phyloP scores from a whole-genome alignment of 2,329 filamentous ascomycete genomes.

The Elsinoe australis region DNA sequence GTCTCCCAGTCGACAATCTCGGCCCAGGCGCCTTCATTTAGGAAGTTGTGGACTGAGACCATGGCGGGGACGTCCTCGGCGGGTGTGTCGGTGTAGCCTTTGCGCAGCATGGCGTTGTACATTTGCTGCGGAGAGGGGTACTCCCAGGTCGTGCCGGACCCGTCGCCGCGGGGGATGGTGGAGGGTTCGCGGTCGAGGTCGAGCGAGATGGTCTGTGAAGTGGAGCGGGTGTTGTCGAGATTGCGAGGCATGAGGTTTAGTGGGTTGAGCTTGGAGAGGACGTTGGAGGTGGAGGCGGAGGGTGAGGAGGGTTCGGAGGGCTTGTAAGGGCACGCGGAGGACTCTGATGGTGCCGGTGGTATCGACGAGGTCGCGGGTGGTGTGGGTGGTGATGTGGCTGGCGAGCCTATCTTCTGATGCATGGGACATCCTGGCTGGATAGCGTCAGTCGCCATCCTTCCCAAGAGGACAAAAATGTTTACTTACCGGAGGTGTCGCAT shows the following conservation, averaged over 20 bases:
- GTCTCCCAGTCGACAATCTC: conserved; percentile 94
- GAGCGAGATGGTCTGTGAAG: conserved; percentile 65
- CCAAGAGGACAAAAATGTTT: conserved; percentile 11
- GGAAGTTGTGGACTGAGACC: conserved; percentile 95
- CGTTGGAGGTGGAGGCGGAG: conserved; percentile 36
- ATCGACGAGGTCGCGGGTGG: conserved; percentile 25
- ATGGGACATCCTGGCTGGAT: conserved; percentile 61
- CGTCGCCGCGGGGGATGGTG: conserved; percentile 80
- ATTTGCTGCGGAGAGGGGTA: conserved; percentile 98
- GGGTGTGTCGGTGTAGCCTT: conserved; percentile 92
- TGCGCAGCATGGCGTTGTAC: conserved; percentile 96
- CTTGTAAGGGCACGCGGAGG: conserved; percentile 47
- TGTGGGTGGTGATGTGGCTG: conserved; percentile 30
- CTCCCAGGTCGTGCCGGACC: conserved; percentile 75
- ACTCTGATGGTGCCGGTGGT: conserved; percentile 28
- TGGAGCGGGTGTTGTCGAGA: conserved; percentile 66
- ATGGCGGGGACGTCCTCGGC: conserved; percentile 89
- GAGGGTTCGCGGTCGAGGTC: conserved; percentile 76
- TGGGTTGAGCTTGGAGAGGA: conserved; percentile 61
- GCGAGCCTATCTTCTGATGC: conserved; percentile 45
- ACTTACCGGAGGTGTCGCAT: conserved; percentile 50
- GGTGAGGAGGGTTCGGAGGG: conserved; percentile 27
- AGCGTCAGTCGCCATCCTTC: conserved; percentile 19
- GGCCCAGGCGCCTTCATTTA: conserved; percentile 94
- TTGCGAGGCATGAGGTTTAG: conserved; percentile 94